A percentile compares a stretch with the other conserved stretches of the same genome.
Conservation (phyloP, 2,329 filamentous ascomycete species). For the Aspergillus sp. region DNA sequence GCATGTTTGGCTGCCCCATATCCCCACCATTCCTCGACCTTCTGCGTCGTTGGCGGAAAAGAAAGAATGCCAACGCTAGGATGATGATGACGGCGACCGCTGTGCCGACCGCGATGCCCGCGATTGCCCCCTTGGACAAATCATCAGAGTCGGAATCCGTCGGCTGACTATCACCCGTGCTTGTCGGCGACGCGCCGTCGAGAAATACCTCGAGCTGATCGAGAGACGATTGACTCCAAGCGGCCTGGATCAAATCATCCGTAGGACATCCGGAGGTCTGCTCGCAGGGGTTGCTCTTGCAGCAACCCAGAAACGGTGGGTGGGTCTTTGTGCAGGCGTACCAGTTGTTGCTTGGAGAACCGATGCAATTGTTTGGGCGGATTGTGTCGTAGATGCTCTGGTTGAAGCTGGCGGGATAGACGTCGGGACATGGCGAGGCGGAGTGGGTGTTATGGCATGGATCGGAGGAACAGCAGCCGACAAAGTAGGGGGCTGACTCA, state of each 20-base stretch:
- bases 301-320: not conserved
- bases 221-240: not conserved
- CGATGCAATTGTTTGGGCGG: not conserved
- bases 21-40: not conserved
- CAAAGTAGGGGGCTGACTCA: slow-evolving; percentile 19
- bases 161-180: too few species aligned
- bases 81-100: not conserved
- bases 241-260: not conserved
- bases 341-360: not conserved
- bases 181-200: not conserved
- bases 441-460: slow-evolving; percentile 15
- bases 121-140: not conserved
- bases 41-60: not conserved
- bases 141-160: not conserved
- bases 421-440: slow-evolving; percentile 52
- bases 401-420: slow-evolving; percentile 11
- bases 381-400: not conserved
- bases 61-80: not conserved
- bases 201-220: not conserved
- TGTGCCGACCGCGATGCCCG: not conserved
- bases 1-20: not conserved
- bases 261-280: not conserved
- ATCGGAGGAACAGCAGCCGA: slow-evolving; percentile 24
- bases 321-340: not conserved
- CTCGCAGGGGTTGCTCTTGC: not conserved